Conservation (phyloP, 1,284 basidiomycete species). For the Naganishia cerealis region DNA sequence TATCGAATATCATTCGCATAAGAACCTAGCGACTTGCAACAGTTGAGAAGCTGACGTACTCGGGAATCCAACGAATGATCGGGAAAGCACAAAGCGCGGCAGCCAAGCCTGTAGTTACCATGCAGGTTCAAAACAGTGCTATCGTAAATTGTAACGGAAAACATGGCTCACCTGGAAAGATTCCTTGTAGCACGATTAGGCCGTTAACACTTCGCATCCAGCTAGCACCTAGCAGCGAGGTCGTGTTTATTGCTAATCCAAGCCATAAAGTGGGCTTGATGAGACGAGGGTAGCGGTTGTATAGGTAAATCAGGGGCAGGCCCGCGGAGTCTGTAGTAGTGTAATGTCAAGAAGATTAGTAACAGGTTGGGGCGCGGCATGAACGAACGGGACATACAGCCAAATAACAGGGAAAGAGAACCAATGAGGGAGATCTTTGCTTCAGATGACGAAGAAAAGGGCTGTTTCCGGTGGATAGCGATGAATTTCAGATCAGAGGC, state of each 20-base stretch:
- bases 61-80: slow-evolving; percentile 39
- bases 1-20: not conserved
- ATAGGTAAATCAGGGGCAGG: slow-evolving; percentile 38
- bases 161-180: slow-evolving; percentile 35
- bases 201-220: slow-evolving; percentile 30
- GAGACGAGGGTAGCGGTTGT: slow-evolving; percentile 36
- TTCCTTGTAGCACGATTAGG: slow-evolving; percentile 37
- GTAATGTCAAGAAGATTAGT: not conserved
- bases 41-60: slow-evolving; percentile 32
- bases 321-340: slow-evolving; percentile 31
- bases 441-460: slow-evolving; percentile 35
- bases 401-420: slow-evolving; percentile 34
- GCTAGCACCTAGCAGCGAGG: slow-evolving; percentile 35
- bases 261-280: slow-evolving; percentile 38
- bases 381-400: slow-evolving; percentile 29
- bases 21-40: not conserved
- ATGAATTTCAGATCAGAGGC: not conserved
- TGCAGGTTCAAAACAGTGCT: not conserved
- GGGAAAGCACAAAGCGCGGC: slow-evolving; percentile 38
- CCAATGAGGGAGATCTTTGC: slow-evolving; percentile 37
- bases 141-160: not conserved
- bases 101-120: slow-evolving; percentile 32
- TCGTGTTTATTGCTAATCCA: slow-evolving; percentile 33
- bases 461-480: slow-evolving; percentile 11
- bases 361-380: not conserved